These are phyloP conservation scores for Cymbomonas tetramitiformis DNA, from an alignment of 139 green algal genomes.

Conservation along the genomic window DNA sequence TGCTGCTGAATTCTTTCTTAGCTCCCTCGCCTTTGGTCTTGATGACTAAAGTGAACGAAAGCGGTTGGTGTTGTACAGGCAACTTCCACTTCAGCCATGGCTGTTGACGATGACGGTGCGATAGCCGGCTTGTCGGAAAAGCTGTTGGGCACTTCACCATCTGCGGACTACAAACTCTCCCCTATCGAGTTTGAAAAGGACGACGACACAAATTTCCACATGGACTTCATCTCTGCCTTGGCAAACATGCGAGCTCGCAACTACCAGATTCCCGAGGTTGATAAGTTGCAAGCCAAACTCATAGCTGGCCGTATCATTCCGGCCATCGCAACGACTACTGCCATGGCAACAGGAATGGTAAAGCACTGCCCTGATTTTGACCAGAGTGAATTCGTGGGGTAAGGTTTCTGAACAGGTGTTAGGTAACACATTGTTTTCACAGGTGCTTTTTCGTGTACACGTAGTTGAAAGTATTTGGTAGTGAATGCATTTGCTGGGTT, in stretches of 20 bases:
- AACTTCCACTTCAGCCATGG: not conserved
- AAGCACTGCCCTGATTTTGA: too few relatives aligned
- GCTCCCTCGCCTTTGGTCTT: too few relatives aligned
- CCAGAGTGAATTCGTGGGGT: too few relatives aligned
- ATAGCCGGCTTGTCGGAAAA: slow-evolving; percentile 62
- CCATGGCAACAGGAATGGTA: slow-evolving; percentile 65
- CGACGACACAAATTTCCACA: slow-evolving; percentile 94
- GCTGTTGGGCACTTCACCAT: not conserved
- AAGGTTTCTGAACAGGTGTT: too few relatives aligned
- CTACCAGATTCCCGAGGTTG: slow-evolving; percentile 64
- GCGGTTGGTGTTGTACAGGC: too few relatives aligned
- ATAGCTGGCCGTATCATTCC: slow-evolving; percentile 95
- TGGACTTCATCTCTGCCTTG: slow-evolving; percentile 80
- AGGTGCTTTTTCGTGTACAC: too few relatives aligned
- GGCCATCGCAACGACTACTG: slow-evolving; percentile 91
- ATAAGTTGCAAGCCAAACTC: slow-evolving; percentile 90
- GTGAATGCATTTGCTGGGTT: too few relatives aligned
- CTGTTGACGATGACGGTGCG: slow-evolving; percentile 47
- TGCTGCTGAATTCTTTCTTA: too few relatives aligned
- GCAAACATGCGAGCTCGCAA: slow-evolving; percentile 96
- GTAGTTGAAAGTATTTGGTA: too few relatives aligned
- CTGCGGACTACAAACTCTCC: slow-evolving; percentile 12
- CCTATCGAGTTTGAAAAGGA: slow-evolving; percentile 44
- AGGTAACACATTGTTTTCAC: too few relatives aligned
- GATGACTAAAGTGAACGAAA: too few relatives aligned